Evolutionary conservation across 2,329 filamentous ascomycete species (phyloP).

Genomic region (Fusarium domesticum): DNA sequence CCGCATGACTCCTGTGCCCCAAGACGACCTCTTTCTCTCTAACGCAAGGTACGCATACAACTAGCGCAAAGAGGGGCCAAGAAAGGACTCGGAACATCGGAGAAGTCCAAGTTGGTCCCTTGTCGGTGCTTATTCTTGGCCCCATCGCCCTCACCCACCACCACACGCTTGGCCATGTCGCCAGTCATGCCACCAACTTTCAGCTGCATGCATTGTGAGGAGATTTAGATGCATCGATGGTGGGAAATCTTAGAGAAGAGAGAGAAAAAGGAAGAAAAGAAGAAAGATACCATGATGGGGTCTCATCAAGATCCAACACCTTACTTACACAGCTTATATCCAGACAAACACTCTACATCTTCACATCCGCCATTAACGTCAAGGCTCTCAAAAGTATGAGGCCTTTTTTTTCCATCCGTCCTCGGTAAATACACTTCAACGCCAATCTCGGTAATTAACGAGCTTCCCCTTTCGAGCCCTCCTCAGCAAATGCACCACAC

Average conservation of each 20-base stretch:
- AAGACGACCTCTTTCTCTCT: too few relatives aligned
- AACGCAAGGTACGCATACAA: background rate
- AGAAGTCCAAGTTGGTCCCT: background rate
- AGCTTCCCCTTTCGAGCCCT: constrained; percentile 1
- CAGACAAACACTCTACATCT: too few relatives aligned
- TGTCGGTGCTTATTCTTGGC: background rate
- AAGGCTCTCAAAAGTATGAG: background rate
- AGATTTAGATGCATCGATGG: background rate
- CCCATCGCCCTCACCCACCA: background rate
- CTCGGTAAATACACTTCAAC: background rate
- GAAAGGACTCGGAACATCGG: background rate
- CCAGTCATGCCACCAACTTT: background rate
- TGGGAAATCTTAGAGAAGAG: too few relatives aligned
- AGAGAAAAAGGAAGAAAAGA: too few relatives aligned
- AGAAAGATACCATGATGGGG: too few relatives aligned
- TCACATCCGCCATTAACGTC: too few relatives aligned
- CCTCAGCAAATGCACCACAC: background rate
- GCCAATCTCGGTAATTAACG: constrained; percentile 3
- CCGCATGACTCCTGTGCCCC: background rate
- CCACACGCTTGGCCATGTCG: background rate
- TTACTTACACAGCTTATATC: too few relatives aligned
- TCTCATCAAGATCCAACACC: too few relatives aligned
- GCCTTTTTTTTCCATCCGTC: background rate
- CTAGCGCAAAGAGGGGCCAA: too few relatives aligned
- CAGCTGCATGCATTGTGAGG: background rate